phyloP scores from a whole-genome alignment of 805 yeast species.

The Yamadazyma takamatsuzukensis region DNA sequence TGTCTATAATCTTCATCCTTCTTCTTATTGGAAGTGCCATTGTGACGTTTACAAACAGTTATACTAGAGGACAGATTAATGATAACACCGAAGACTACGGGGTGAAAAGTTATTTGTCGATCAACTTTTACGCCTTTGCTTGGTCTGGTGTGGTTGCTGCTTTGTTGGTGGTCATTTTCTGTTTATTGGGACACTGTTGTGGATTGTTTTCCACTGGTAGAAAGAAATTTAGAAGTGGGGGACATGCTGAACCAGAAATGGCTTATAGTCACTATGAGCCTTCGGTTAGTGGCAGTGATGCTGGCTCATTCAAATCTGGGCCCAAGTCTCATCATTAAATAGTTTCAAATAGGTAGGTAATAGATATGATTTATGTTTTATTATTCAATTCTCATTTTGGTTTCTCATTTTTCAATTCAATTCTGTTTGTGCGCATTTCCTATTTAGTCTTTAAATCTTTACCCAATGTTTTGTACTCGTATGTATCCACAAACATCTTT shows the following conservation, averaged over 20 bases:
- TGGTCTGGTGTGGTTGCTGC: slow-evolving; percentile 62
- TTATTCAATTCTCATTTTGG: background rate
- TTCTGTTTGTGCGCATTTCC: background rate
- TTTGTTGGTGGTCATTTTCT: slow-evolving; percentile 25
- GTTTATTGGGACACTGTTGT: slow-evolving; percentile 39
- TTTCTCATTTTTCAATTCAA: slow-evolving; percentile 3
- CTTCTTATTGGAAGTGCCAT: slow-evolving; percentile 49
- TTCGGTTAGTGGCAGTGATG: slow-evolving; percentile 2
- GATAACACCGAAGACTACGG: slow-evolving; percentile 48
- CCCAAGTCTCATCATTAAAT: slow-evolving; percentile 4
- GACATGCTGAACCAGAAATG: slow-evolving; percentile 16
- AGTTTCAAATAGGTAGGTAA: background rate
- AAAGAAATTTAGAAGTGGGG: slow-evolving; percentile 21
- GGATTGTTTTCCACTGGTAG: slow-evolving; percentile 35
- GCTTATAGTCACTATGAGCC: slow-evolving; percentile 20
- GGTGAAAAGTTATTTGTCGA: slow-evolving; percentile 47
- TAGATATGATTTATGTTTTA: background rate
- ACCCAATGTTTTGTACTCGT: slow-evolving; percentile 20
- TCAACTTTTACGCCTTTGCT: slow-evolving; percentile 51
- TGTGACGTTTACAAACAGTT: slow-evolving; percentile 58
- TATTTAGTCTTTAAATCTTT: background rate
- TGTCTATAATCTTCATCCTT: slow-evolving; percentile 43
- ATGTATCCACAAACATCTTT: slow-evolving; percentile 8
- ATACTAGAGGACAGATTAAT: slow-evolving; percentile 50
- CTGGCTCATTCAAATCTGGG: slow-evolving; percentile 3